Base-by-base conservation (phyloP, 2,329 filamentous ascomycete genomes). In the Colletotrichum acutatum region DNA sequence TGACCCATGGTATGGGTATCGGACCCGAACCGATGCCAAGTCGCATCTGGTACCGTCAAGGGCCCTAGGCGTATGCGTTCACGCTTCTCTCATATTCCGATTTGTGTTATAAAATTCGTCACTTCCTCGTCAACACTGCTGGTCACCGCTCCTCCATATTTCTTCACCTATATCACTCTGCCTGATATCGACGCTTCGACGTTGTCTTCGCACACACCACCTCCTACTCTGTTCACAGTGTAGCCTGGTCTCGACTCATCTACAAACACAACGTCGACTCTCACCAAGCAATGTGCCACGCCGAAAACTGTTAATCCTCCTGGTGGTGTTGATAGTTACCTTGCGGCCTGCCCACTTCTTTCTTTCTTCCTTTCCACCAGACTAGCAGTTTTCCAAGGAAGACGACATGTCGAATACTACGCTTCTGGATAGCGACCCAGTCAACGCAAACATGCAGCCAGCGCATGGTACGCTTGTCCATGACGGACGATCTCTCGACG, bases 11-110 rank as follows among this genome's bases (percentile, higher is more conserved):
- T 58, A 54, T 70, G 60, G 66, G 56, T 70, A 72, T 72, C 70
- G 70, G 54, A 65, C 70, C 66, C 70, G 61, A 70, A 62, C 68
- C 57, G 60, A 72, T 37, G 66, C 70, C 70, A 72, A 66, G 70
- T 49, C 60, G 54, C 56, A 61, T 61, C 26, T 56, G 46, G 60
- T 64, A 42, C 66, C 14, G 30, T 7, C 22, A 52, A 52, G 42
- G 57, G 53, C 60, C 57, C 66, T 64, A 37, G 46, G 37, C 66
- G 11, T 56, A 53, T 65, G 52, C 19, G 49, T 57, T 65, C n/a
- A 56, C 54, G 22, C 54, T 32, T 64, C 66, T 37, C 66, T 70
- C 70, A 54, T 52, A 54, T 60, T 70, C 56, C 66, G 28, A 57
- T 57, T 52, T 56, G 56, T 70, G 46, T 61, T 72, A 72, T 72